Conservation (phyloP, 148 eudicot species). For the Vaccinium macrocarpon region DNA sequence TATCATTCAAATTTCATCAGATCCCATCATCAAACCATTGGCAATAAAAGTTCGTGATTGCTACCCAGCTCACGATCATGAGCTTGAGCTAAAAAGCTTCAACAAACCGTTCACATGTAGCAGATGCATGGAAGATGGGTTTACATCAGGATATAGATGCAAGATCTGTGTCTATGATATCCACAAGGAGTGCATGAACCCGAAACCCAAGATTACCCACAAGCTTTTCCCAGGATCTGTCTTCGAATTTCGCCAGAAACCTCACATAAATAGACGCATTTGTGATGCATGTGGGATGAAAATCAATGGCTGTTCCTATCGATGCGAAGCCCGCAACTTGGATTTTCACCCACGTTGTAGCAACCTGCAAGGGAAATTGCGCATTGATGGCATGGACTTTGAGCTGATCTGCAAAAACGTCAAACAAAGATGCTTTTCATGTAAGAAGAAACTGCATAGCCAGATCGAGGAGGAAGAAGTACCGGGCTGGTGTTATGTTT, state of each 20-base stretch:
- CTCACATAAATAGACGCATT: not conserved
- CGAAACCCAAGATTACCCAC: not conserved
- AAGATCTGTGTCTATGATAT: slow-evolving; percentile 2
- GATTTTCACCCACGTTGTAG: slow-evolving; percentile 19
- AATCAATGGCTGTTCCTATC: slow-evolving; percentile 7
- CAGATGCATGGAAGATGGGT: slow-evolving; percentile 20
- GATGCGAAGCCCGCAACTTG: not conserved
- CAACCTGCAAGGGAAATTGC: not conserved
- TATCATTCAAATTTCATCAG: not conserved
- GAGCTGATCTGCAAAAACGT: not conserved
- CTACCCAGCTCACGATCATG: not conserved
- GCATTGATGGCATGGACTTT: not conserved
- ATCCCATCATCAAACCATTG: not conserved
- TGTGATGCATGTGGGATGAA: slow-evolving; percentile 16
- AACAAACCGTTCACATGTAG: slow-evolving; percentile 13
- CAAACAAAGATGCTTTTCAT: not conserved
- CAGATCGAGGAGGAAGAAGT: not conserved
- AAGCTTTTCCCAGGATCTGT: not conserved
- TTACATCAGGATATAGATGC: slow-evolving; percentile 14
- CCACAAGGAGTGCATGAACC: slow-evolving; percentile 10
- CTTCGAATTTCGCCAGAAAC: not conserved
- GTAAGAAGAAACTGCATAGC: not conserved
- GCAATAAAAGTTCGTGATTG: not conserved
- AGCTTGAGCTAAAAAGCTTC: not conserved
- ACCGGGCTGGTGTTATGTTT: not conserved